Evolutionary conservation across 1,139 yeast species (phyloP), one percentile per base, ranked within the genome.

Genomic region (Geotrichum macrosporum): DNA sequence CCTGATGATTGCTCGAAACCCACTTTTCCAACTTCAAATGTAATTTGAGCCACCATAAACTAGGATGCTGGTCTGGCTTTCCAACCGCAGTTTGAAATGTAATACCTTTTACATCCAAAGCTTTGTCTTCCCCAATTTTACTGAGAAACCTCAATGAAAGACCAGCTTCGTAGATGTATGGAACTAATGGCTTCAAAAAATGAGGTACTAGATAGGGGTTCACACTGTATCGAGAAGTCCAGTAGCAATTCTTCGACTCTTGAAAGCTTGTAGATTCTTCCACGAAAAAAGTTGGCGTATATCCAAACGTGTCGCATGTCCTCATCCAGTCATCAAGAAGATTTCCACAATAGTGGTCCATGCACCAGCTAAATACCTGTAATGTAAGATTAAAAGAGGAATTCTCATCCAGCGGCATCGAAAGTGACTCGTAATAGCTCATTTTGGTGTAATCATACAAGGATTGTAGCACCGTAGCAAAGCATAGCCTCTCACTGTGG

Each of bases 11-110:
- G 30, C 27, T 21, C 18, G 31, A 13, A 4, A 39, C 42, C 42
- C 42, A 39, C 22, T 39, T 39, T n/a, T 39, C 42, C 2, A 39
- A 31, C 27, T 18, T 12, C 26, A 31, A 20, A 12, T 9, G 42
- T 29, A 39, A 22, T 20, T 39, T 39, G 29, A 39, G 35, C 42
- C 42, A 39, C 42, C 42, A 39, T 9, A 39, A 26, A 12, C 13
- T 35, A 10, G 20, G 29, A 18, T 20, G 35, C 3, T 30, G 12
- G n/a, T 16, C 18, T 9, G 22, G 29, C 9, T 27, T 8, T 12
- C 40, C 40, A 5, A 36, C 32, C n/a, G 21, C 40, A 6, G 26
- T 8, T 9, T 10, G 19, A 19, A 9, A 36, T 6, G 32, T 20
- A 13, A 24, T 20, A 2, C 31, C 40, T 6, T 13, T 32, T 22